Conservation (phyloP, 1,284 basidiomycete genomes). For the Ceratobasidium papillatum region DNA sequence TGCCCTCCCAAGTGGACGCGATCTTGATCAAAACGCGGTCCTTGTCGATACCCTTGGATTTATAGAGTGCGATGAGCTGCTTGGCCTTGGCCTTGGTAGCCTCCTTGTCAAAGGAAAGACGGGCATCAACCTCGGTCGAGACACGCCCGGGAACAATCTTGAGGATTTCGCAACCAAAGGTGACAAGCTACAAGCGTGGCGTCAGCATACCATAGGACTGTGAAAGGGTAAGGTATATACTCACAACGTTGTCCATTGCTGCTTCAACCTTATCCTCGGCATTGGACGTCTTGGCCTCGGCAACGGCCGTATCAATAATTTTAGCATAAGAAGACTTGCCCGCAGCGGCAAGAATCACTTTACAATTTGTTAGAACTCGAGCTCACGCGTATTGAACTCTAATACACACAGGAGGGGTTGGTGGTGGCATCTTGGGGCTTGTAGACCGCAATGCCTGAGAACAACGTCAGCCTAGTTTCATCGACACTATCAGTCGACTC, state of each 20-base stretch:
- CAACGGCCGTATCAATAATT: slow-evolving; percentile 85
- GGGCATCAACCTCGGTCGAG: slow-evolving; percentile 98
- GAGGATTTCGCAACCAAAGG: slow-evolving; percentile 96
- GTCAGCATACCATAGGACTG: slow-evolving; percentile 42
- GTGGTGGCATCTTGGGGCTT: slow-evolving; percentile 96
- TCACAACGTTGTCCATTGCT: slow-evolving; percentile 88
- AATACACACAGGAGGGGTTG: slow-evolving; percentile 75
- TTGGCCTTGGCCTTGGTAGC: slow-evolving; percentile 92
- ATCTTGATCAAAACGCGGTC: slow-evolving; percentile 99
- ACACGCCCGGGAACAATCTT: slow-evolving; percentile 97
- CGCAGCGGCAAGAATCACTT: slow-evolving; percentile 86
- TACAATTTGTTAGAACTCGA: background rate
- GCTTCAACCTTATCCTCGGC: slow-evolving; percentile 75
- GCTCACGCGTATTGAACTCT: background rate
- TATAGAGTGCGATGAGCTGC: slow-evolving; percentile 94
- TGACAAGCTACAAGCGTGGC: slow-evolving; percentile 73
- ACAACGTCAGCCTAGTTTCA: slow-evolving; percentile 1
- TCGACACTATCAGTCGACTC: slow-evolving; percentile 49
- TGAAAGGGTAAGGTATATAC: slow-evolving; percentile 47
- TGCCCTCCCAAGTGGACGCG: slow-evolving; percentile 99
- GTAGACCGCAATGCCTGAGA: slow-evolving; percentile 84
- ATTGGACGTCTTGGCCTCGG: slow-evolving; percentile 84
- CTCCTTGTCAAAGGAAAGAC: slow-evolving; percentile 95
- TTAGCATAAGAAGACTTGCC: slow-evolving; percentile 87
- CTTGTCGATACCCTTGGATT: slow-evolving; percentile 88